A percentile compares a stretch with the other conserved stretches of the same genome.
These are phyloP conservation scores for Dysphania ambrosioides DNA, from an alignment of 148 eudicot genomes.

Conservation along the genomic window DNA sequence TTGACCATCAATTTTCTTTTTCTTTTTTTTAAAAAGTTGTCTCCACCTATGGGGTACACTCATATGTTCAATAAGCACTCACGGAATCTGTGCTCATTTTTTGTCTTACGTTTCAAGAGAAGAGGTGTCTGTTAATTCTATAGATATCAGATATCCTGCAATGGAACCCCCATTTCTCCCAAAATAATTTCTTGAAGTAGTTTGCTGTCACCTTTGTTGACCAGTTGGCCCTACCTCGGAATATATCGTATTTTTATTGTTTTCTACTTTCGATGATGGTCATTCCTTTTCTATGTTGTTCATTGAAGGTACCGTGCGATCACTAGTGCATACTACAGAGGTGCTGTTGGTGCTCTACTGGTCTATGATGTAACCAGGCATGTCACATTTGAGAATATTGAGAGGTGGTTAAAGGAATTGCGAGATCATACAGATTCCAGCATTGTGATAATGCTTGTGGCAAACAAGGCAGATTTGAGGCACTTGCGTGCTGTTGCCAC, in stretches of 20 bases:
- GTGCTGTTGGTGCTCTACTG: conserved; percentile 50
- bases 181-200: background rate
- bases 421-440: conserved; percentile 44
- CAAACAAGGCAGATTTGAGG: conserved; percentile 48
- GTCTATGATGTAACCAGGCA: conserved; percentile 50
- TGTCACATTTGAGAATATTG: conserved; percentile 43
- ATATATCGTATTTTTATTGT: background rate
- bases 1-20: background rate
- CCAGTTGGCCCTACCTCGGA: background rate
- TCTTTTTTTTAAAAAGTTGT: no score
- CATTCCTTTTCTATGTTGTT: conserved; percentile 6
- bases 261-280: background rate
- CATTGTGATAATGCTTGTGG: conserved; percentile 51
- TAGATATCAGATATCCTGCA: background rate
- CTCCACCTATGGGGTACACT: no score
- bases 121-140: no score
- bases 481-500: conserved; percentile 50
- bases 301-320: conserved; percentile 47
- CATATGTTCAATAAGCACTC: background rate
- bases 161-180: background rate
- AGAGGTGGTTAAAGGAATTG: conserved; percentile 54
- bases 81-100: background rate
- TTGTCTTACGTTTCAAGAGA: no score
- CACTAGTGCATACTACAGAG: conserved; percentile 56
- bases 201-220: background rate